These are phyloP conservation scores for Psidium friedrichsthalianum DNA, from an alignment of 345 rosid species.

Conservation along the genomic window DNA sequence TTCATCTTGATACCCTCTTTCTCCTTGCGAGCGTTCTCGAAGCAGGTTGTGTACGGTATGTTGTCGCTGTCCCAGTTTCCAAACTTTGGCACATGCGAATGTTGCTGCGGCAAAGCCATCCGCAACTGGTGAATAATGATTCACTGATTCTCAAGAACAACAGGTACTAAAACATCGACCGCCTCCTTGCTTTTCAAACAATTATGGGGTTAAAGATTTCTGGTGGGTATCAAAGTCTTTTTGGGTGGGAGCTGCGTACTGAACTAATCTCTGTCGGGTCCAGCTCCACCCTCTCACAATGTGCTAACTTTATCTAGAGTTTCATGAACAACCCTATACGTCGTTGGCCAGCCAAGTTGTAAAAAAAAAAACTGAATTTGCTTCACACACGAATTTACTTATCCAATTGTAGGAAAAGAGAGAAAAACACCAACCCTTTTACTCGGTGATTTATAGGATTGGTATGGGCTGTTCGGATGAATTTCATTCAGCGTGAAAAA, in stretches of 20 bases:
- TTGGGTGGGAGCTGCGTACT: background rate
- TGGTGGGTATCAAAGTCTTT: background rate
- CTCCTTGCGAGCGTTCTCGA: slow-evolving; percentile 44
- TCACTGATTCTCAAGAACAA: background rate
- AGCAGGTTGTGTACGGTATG: slow-evolving; percentile 33
- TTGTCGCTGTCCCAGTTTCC: slow-evolving; percentile 49
- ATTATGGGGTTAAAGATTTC: background rate
- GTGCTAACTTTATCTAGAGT: background rate
- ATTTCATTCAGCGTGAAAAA: background rate
- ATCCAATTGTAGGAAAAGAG: background rate
- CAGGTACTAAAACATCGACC: background rate
- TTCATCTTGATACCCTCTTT: slow-evolving; percentile 20
- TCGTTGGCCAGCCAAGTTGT: background rate
- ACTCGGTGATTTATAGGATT: too few relatives aligned
- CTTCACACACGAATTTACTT: background rate
- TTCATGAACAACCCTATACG: background rate
- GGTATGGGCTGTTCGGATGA: background rate
- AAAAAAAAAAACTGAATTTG: background rate
- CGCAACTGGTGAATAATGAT: background rate
- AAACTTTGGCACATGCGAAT: slow-evolving; percentile 35
- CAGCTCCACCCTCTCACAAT: background rate
- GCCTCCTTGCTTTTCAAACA: background rate
- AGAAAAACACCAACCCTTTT: background rate
- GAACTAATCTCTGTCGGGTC: background rate
- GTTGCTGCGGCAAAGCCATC: slow-evolving; percentile 10